Base-by-base conservation (phyloP, 2,329 filamentous ascomycete genomes). In the Colletotrichum gloeosporioides region DNA sequence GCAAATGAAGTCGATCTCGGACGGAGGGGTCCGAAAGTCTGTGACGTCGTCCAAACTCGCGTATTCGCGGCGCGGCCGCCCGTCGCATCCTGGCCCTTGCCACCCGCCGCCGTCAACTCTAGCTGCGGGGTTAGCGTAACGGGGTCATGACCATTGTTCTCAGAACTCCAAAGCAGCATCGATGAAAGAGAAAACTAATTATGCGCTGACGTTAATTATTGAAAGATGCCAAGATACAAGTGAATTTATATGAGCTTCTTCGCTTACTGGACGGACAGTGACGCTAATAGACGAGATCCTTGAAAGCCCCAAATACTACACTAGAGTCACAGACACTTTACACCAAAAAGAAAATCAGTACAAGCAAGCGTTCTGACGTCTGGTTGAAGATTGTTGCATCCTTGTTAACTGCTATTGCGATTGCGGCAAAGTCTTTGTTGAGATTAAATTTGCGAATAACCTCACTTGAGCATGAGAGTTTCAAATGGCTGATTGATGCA, bases 21-120 rank as follows among this genome's bases (percentile, higher is more conserved):
- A 22, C 8, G 4, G 36, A 25, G 5, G 8, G 36, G 13, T 15
- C 36, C 57, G 29, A 63, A 53, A 53, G 68, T 70, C 34, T 63
- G 49, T 71, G 72, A 75, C 68, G 72, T 75, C 62, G 68, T 65
- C 39, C 6, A 22, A 53, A 53, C 44, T n/a, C 44, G 44, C 44
- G 6, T 53, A 53, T 22, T 2, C 22, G 49, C 15, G 15, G 34
- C 68, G 34, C 57, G 27, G 57, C 16, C 39, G 9, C 32, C 36
- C 10, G 25, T 64, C 61, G 36, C 18, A 65, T 57, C 59, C 66
- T 59, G 71, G 44, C 29, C 44, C 59, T 66, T 64, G 62, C 32
- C 62, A 64, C 22, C 16, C 57, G 7, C 16, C 59, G 22, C 15
- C 29, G 13, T 31, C 59, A 62, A 32, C 29, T 31, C 29, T n/a